Conservation (phyloP, 2,329 filamentous ascomycete genomes). For the Talaromyces sp. region DNA sequence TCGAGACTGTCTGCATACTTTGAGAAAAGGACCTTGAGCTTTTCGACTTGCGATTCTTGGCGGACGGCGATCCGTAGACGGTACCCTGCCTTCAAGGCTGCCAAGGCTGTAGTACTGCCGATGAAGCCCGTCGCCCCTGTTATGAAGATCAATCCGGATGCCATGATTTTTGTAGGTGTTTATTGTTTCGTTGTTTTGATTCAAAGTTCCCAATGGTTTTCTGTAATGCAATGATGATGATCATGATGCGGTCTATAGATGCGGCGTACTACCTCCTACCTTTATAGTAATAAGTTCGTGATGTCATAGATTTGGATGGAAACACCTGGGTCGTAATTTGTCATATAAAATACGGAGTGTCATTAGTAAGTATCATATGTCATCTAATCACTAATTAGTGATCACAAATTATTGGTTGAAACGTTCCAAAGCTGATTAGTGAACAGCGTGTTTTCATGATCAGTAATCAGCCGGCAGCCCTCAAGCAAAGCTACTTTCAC, state of each 20-base stretch:
- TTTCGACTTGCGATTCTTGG: slow-evolving; percentile 11
- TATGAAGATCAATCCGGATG: slow-evolving; percentile 13
- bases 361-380: not conserved
- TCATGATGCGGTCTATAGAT: not conserved
- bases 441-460: not conserved
- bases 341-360: not conserved
- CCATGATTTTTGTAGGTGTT: not conserved
- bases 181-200: not conserved
- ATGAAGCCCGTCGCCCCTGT: slow-evolving; percentile 21
- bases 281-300: not conserved
- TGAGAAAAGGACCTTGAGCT: slow-evolving; percentile 7
- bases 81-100: slow-evolving; percentile 14
- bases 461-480: not conserved
- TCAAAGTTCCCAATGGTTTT: not conserved
- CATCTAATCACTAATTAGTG: not conserved
- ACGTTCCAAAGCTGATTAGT: not conserved
- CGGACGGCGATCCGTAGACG: slow-evolving; percentile 15
- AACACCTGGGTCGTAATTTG: not conserved
- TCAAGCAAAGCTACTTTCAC: not conserved
- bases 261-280: not conserved
- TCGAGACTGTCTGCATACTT: slow-evolving; percentile 11
- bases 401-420: not conserved
- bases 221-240: not conserved
- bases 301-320: not conserved
- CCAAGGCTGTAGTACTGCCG: slow-evolving; percentile 12